phyloP scores from a whole-genome alignment of 2,329 filamentous ascomycete species.

The Pseudogymnoascus pannorum region DNA sequence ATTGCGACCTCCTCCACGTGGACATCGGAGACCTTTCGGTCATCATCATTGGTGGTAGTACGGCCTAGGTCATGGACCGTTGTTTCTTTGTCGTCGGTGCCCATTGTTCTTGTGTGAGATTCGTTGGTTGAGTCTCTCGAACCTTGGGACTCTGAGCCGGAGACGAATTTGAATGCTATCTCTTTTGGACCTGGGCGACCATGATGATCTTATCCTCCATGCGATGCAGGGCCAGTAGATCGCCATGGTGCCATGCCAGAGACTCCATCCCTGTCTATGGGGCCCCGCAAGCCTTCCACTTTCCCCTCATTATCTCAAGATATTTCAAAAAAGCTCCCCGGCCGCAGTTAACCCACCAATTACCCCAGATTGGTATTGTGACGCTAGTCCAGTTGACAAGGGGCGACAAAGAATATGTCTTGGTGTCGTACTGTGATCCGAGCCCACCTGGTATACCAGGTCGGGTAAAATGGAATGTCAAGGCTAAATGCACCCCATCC shows the following conservation, averaged over 20 bases:
- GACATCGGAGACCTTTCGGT: conserved; percentile 28
- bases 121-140: background rate
- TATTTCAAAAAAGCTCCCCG: background rate
- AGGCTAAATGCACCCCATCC: background rate
- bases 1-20: conserved; percentile 39
- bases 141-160: background rate
- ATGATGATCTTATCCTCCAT: conserved; percentile 7
- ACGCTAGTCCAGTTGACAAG: background rate
- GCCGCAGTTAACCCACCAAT: conserved; percentile 6
- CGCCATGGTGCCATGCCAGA: background rate
- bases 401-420: background rate
- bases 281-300: background rate
- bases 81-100: conserved; percentile 3
- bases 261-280: background rate
- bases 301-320: conserved; percentile 1
- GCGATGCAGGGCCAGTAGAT: background rate
- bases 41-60: conserved; percentile 21
- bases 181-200: background rate
- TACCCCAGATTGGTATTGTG: conserved; percentile 3
- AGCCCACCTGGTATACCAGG: background rate
- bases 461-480: background rate
- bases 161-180: background rate
- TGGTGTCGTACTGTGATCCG: background rate
- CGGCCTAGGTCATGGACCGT: conserved; percentile 10
- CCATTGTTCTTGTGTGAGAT: background rate